These are phyloP conservation scores for Saccharum spontaneum DNA, from an alignment of 176 grass and related monocot species.

Conservation along the genomic window DNA sequence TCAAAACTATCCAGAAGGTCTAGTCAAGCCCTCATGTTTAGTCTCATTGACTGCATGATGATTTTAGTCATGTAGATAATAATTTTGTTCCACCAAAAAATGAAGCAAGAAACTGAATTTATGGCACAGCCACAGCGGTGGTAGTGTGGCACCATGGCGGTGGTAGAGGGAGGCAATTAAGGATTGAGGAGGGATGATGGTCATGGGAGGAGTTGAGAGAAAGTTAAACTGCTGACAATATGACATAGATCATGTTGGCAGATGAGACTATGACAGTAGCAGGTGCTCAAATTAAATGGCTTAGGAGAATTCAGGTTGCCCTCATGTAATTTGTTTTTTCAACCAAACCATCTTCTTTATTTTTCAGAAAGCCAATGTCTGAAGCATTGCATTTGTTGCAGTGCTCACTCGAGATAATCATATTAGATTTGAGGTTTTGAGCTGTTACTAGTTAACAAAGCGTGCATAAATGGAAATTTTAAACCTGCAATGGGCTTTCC, in stretches of 20 bases:
- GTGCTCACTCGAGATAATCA: background rate
- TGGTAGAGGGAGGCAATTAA: background rate
- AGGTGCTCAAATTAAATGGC: background rate
- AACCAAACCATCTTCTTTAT: conserved; percentile 5
- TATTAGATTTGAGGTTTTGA: conserved; percentile 7
- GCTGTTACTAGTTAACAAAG: background rate
- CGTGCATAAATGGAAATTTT: background rate
- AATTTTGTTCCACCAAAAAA: background rate
- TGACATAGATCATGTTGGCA: background rate
- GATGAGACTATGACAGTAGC: background rate
- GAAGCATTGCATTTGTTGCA: conserved; percentile 5
- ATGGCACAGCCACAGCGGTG: background rate
- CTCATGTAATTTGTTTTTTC: background rate
- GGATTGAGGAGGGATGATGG: background rate
- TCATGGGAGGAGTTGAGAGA: background rate
- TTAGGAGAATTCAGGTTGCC: background rate
- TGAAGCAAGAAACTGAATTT: background rate
- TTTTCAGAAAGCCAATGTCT: conserved; percentile 21
- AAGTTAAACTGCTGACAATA: background rate
- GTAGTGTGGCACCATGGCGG: background rate
- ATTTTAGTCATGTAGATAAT: background rate
- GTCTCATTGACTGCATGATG: background rate
- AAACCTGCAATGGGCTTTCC: background rate
- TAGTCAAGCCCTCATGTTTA: background rate
- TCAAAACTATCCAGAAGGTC: background rate